These are phyloP conservation scores for Fusarium marasasianum DNA, from an alignment of 2,329 filamentous ascomycete species.

Conservation along the genomic window DNA sequence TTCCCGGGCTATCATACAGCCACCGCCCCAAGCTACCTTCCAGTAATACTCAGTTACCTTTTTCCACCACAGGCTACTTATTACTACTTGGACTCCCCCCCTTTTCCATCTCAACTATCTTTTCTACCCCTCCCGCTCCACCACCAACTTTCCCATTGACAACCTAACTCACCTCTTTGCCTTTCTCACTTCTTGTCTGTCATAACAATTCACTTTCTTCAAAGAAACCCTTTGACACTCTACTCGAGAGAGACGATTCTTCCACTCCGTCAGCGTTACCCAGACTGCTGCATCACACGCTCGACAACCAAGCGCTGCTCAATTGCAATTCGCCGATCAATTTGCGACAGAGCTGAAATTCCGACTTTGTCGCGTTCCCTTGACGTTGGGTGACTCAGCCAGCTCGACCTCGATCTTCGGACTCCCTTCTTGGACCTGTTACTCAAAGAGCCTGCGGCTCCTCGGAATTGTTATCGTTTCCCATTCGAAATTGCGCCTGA, in stretches of 20 bases:
- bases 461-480: background rate
- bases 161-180: constrained; percentile 40
- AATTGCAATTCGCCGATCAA: constrained; percentile 23
- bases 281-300: constrained; percentile 2
- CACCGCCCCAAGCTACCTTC: constrained; percentile 4
- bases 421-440: constrained; percentile 10
- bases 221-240: constrained; percentile 15
- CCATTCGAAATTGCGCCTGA: constrained; percentile 15
- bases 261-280: constrained; percentile 4
- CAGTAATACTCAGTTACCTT: background rate
- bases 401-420: constrained; percentile 26
- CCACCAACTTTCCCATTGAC: constrained; percentile 40
- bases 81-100: constrained; percentile 44
- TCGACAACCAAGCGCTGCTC: background rate
- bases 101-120: constrained; percentile 34
- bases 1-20: constrained; percentile 13
- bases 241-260: constrained; percentile 16
- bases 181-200: constrained; percentile 30
- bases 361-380: constrained; percentile 11
- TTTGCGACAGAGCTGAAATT: constrained; percentile 24
- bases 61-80: constrained; percentile 25
- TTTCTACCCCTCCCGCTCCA: constrained; percentile 43
- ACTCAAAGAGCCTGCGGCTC: constrained; percentile 1
- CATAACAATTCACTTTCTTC: constrained; percentile 27
- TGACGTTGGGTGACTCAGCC: constrained; percentile 36